phyloP scores from a whole-genome alignment of 1,284 basidiomycete genomes.

The Termitomyces sp. region DNA sequence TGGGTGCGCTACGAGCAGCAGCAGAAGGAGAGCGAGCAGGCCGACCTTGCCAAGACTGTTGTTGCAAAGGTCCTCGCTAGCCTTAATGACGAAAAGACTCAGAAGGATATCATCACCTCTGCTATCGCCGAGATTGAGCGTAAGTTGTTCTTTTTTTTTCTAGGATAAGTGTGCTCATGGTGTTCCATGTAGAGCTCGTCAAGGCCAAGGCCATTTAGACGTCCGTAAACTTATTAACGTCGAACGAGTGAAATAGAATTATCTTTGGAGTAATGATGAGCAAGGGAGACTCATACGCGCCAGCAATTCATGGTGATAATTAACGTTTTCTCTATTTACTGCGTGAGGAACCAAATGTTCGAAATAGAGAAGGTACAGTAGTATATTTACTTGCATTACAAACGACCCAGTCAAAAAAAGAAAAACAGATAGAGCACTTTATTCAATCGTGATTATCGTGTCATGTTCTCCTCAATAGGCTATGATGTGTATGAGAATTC shows the following conservation, averaged over 20 bases:
- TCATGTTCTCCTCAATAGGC: not conserved
- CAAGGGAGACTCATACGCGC: too few relatives aligned
- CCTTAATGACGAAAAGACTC: constrained; percentile 87
- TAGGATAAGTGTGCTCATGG: not conserved
- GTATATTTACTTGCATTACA: not conserved
- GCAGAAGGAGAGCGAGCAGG: constrained; percentile 94
- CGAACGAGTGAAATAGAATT: constrained; percentile 3
- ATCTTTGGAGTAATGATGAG: not conserved
- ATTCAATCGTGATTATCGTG: not conserved
- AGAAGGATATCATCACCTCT: constrained; percentile 84
- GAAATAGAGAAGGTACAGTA: not conserved
- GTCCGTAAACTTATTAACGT: not conserved
- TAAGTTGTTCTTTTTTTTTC: constrained; percentile 43
- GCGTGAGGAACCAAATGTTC: too few relatives aligned
- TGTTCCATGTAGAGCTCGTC: constrained; percentile 34
- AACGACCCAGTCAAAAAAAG: too few relatives aligned
- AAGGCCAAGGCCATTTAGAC: constrained; percentile 47
- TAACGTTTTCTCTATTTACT: too few relatives aligned
- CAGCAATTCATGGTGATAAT: too few relatives aligned
- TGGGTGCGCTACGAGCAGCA: constrained; percentile 99
- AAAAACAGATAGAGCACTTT: too few relatives aligned
- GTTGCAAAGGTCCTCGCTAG: constrained; percentile 82
- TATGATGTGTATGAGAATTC: not conserved
- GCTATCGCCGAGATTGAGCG: constrained; percentile 91
- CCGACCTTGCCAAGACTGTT: constrained; percentile 82